A percentile compares a stretch with the other conserved stretches of the same genome.
Conservation (phyloP, 192 early-diverging fungal species). For the Backusella morwellensis region DNA sequence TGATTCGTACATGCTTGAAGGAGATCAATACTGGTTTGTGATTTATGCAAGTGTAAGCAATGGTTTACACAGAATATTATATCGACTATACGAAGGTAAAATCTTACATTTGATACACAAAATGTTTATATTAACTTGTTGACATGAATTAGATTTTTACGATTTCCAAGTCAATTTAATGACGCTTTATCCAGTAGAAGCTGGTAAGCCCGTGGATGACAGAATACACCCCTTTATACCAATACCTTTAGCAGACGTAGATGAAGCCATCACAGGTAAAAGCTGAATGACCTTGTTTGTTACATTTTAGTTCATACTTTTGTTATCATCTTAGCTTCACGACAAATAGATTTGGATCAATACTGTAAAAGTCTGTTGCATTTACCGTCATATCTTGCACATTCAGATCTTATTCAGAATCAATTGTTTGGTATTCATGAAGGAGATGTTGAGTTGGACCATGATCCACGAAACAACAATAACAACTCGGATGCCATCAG, state of each 20-base stretch:
- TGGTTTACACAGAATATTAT: slow-evolving; percentile 60
- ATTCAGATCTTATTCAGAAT: slow-evolving; percentile 35
- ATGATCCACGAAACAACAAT: slow-evolving; percentile 16
- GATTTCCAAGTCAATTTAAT: slow-evolving; percentile 60
- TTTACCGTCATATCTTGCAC: slow-evolving; percentile 49
- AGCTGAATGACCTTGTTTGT: not conserved
- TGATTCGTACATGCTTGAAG: slow-evolving; percentile 65
- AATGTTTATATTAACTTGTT: not conserved
- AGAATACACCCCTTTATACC: slow-evolving; percentile 57
- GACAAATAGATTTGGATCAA: slow-evolving; percentile 56
- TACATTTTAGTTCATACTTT: not conserved
- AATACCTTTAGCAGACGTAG: slow-evolving; percentile 50
- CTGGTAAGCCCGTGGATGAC: slow-evolving; percentile 42
- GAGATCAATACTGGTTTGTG: slow-evolving; percentile 72
- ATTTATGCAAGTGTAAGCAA: slow-evolving; percentile 54
- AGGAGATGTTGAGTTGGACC: slow-evolving; percentile 47
- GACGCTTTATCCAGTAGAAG: slow-evolving; percentile 57
- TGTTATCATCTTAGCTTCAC: slow-evolving; percentile 28
- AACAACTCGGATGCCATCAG: not conserved
- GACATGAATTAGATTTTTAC: slow-evolving; percentile 49
- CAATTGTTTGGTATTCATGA: slow-evolving; percentile 43
- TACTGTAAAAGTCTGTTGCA: slow-evolving; percentile 59
- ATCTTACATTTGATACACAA: not conserved
- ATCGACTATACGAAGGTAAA: slow-evolving; percentile 63
- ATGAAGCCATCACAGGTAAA: slow-evolving; percentile 53